phyloP scores from a whole-genome alignment of 768 basidiomycete species.

The Hysterangium stoloniferum region DNA sequence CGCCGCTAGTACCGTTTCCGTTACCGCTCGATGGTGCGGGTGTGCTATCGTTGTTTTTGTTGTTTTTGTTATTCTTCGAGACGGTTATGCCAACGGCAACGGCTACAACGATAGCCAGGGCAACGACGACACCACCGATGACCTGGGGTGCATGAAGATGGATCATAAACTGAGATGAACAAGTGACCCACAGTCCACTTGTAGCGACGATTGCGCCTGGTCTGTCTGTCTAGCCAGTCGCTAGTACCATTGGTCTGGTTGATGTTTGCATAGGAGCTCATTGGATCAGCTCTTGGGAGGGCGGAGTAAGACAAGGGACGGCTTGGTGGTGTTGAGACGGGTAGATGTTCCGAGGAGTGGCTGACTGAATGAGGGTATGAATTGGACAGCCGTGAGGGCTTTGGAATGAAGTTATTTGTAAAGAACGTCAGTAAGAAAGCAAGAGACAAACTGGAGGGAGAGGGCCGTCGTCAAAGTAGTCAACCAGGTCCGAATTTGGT shows the following conservation, averaged over 20 bases:
- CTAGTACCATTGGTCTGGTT: background rate
- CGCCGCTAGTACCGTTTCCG: slow-evolving; percentile 20
- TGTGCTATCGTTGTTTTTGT: slow-evolving; percentile 21
- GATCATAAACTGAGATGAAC: background rate
- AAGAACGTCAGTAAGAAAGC: background rate
- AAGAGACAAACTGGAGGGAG: background rate
- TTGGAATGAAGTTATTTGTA: background rate
- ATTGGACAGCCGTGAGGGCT: background rate
- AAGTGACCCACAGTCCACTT: slow-evolving; percentile 47
- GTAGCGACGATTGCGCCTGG: slow-evolving; percentile 30
- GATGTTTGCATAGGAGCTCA: slow-evolving; percentile 7
- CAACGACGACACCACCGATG: slow-evolving; percentile 45
- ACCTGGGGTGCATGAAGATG: slow-evolving; percentile 19
- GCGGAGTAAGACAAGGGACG: background rate
- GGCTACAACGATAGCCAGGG: slow-evolving; percentile 44
- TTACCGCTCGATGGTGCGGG: slow-evolving; percentile 14
- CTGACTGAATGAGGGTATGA: background rate
- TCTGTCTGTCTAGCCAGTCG: slow-evolving; percentile 15
- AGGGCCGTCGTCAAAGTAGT: slow-evolving; percentile 4
- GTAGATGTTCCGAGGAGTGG: background rate
- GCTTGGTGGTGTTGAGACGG: background rate
- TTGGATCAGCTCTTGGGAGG: background rate
- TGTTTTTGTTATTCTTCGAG: slow-evolving; percentile 40
- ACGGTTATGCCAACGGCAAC: slow-evolving; percentile 61
- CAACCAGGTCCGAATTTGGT: slow-evolving; percentile 2